Base-by-base conservation (phyloP, 73 alveolate species). In the Symbiodinium natans region DNA sequence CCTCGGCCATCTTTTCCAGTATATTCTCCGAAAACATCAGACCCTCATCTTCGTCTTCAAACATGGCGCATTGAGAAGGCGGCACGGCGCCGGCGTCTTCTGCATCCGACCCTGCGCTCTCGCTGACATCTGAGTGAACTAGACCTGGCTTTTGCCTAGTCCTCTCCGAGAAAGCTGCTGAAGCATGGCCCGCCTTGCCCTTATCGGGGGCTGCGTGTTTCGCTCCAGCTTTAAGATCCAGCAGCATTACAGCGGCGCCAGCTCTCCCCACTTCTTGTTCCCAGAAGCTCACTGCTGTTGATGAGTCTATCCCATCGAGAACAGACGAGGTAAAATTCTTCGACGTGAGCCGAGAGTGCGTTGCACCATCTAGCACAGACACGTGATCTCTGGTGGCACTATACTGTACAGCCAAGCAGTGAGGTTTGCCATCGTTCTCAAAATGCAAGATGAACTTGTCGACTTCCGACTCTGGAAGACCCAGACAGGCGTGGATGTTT, bases 221-320 rank as follows among this genome's bases (percentile, higher is more conserved):
- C 10, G 92, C 74, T 19, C 92, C 92, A 19, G 92, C 92, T 71
- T 83, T 74, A 36, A 83, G 52, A 10, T 83, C 75, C 21, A 42
- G 46, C 41, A 83, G 1, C 68, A 52, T 1, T 17, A 5, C 0
- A 52, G 68, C n/a, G 68, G n/a, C 17, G 68, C 7, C 68, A 3
- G 41, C 41, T n/a, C 86, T 23, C n/a, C 11, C 86, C 46, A 2
- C 21, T 10, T 15, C 21, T 39, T 27, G 42, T 71, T 41, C 27
- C 17, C 75, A 33, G 75, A 83, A 83, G 43, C 41, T 25, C 0
- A 43, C 92, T 0, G 31, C 34, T 1, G 92, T 83, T 3, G 77
- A 43, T 21, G 23, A 0, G 38, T 83, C 92, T 11, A 43, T 42
- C n/a, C 59, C 92, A 27, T 25, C 31, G 33, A 11, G 74, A 25